These are phyloP conservation scores for Rhodomyrtus psidioides DNA, from an alignment of 441 rosid genomes.

Conservation along the genomic window DNA sequence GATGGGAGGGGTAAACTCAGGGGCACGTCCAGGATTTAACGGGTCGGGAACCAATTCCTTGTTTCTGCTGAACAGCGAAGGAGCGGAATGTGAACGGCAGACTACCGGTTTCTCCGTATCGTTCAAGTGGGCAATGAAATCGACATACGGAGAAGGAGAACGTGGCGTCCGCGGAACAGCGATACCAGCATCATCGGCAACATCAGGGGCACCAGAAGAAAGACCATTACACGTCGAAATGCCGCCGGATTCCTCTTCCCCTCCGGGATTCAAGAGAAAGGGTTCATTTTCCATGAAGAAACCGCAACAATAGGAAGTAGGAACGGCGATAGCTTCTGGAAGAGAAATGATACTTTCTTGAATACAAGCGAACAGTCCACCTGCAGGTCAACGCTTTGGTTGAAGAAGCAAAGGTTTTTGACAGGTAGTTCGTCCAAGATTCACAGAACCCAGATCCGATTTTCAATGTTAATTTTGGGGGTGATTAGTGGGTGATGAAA, in stretches of 20 bases:
- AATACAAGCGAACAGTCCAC: not conserved
- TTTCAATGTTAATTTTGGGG: not conserved
- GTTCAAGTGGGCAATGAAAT: slow-evolving; percentile 40
- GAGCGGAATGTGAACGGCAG: slow-evolving; percentile 49
- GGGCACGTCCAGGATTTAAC: slow-evolving; percentile 10
- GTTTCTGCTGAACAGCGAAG: slow-evolving; percentile 35
- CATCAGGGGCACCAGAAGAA: slow-evolving; percentile 14
- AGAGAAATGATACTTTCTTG: not conserved
- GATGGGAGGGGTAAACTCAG: slow-evolving; percentile 27
- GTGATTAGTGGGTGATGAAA: not conserved
- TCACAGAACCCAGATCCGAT: not conserved
- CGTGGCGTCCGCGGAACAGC: slow-evolving; percentile 19
- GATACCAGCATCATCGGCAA: slow-evolving; percentile 14
- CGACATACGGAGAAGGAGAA: slow-evolving; percentile 15
- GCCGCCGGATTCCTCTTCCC: not conserved
- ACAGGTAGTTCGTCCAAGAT: not conserved
- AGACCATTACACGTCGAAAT: slow-evolving; percentile 7
- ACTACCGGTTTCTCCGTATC: slow-evolving; percentile 14
- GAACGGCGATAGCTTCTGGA: not conserved
- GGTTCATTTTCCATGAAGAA: slow-evolving; percentile 36
- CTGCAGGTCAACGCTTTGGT: slow-evolving; percentile 11
- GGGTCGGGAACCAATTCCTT: slow-evolving; percentile 16
- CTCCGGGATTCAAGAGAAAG: slow-evolving; percentile 17
- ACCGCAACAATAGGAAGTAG: not conserved
- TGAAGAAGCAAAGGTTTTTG: not conserved